A percentile compares a stretch with the other conserved stretches of the same genome.
Evolutionary conservation across 2,329 filamentous ascomycete species (phyloP).

Genomic region (Corynespora cassiicola): DNA sequence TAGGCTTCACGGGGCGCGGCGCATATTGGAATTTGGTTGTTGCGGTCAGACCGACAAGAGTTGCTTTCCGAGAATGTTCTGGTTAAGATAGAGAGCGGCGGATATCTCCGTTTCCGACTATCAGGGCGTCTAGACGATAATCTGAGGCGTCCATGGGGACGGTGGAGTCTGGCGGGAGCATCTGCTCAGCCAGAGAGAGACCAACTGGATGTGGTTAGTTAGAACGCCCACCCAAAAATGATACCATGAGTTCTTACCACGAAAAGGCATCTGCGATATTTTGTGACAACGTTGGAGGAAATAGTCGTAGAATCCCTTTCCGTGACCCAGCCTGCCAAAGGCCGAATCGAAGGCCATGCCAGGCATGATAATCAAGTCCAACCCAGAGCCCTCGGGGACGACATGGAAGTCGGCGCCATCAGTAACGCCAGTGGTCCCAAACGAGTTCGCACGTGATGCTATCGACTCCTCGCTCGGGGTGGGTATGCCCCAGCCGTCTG

Average conservation of each 20-base stretch:
- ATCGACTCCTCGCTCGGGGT: conserved; percentile 74
- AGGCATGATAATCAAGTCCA: conserved; percentile 90
- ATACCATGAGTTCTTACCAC: conserved; percentile 58
- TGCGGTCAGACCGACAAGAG: background rate
- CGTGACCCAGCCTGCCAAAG: conserved; percentile 84
- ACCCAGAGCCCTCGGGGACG: conserved; percentile 44
- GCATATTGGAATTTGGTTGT: no score
- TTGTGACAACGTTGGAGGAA: conserved; percentile 80
- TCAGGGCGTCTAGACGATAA: conserved; percentile 78
- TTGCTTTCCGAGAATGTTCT: conserved; percentile 3
- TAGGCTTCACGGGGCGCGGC: no score
- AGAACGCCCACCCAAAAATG: conserved; percentile 32
- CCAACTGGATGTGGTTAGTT: conserved; percentile 65
- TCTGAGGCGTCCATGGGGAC: conserved; percentile 81
- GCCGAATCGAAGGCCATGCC: conserved; percentile 87
- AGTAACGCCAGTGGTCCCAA: conserved; percentile 66
- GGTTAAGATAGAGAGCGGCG: no score
- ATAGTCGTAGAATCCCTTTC: conserved; percentile 96
- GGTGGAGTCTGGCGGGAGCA: conserved; percentile 69
- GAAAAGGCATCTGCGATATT: conserved; percentile 60
- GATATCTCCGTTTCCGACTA: conserved; percentile 71
- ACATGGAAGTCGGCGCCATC: conserved; percentile 41
- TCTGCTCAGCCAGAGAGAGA: conserved; percentile 84
- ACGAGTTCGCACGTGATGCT: conserved; percentile 71
- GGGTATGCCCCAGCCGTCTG: conserved; percentile 95